These are phyloP conservation scores for Aspergillus sergii DNA, from an alignment of 2,329 filamentous ascomycete species.

Conservation along the genomic window DNA sequence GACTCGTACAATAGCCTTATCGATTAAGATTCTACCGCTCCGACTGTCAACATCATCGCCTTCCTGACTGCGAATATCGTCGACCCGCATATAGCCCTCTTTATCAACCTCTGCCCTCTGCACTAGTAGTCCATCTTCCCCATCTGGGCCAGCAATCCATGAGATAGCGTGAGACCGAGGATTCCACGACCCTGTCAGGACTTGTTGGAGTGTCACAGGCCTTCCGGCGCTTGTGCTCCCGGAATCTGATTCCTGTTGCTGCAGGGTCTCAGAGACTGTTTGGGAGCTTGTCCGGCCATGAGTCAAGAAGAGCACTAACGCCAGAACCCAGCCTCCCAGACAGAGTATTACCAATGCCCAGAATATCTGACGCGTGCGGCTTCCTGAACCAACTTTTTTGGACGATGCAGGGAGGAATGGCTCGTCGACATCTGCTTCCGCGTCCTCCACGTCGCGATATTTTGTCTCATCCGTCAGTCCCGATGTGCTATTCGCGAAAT, in stretches of 20 bases:
- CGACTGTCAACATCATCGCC: slow-evolving; percentile 46
- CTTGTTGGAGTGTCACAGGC: slow-evolving; percentile 46
- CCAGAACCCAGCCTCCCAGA: slow-evolving; percentile 48
- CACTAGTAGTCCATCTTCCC: slow-evolving; percentile 77
- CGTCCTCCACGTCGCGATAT: slow-evolving; percentile 43
- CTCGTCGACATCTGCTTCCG: slow-evolving; percentile 27
- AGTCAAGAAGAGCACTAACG: slow-evolving; percentile 46
- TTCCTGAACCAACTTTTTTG: slow-evolving; percentile 29
- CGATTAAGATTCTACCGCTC: slow-evolving; percentile 73
- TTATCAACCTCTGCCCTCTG: slow-evolving; percentile 62
- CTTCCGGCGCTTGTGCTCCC: slow-evolving; percentile 41
- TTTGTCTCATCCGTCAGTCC: slow-evolving; percentile 17
- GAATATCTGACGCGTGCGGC: slow-evolving; percentile 39
- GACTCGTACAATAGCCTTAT: slow-evolving; percentile 64
- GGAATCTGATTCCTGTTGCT: slow-evolving; percentile 32
- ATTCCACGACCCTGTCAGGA: slow-evolving; percentile 42
- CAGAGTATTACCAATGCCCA: slow-evolving; percentile 46
- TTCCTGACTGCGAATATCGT: slow-evolving; percentile 72
- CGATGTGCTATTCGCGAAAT: slow-evolving; percentile 10
- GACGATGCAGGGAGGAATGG: slow-evolving; percentile 24
- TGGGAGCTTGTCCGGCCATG: slow-evolving; percentile 36
- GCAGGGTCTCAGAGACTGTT: slow-evolving; percentile 28
- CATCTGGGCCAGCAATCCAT: slow-evolving; percentile 51
- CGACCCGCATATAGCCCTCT: slow-evolving; percentile 79
- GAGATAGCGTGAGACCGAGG: slow-evolving; percentile 45